Evolutionary conservation across 2,329 filamentous ascomycete genomes (phyloP).

Genomic region (Microsporum canis): DNA sequence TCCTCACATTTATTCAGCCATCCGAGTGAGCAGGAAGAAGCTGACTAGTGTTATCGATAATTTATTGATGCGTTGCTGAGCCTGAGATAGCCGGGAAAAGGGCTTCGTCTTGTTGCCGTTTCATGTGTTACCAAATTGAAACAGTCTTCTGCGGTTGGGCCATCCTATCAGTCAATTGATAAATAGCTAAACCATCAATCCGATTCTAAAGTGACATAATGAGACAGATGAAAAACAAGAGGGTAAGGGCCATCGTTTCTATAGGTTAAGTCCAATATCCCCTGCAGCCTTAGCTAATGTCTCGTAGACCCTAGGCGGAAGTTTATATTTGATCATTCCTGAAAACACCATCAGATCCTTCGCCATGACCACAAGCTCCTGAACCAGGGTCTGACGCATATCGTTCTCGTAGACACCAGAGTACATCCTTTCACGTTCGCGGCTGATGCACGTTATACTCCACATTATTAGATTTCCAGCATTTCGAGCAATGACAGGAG

Average conservation of each 20-base stretch:
- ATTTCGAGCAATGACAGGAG: slow-evolving; percentile 73
- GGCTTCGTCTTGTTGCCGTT: background rate
- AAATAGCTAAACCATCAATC: background rate
- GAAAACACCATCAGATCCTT: slow-evolving; percentile 90
- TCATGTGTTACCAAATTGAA: background rate
- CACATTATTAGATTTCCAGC: slow-evolving; percentile 87
- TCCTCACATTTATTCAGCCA: background rate
- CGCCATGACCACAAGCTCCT: slow-evolving; percentile 65
- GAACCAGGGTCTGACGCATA: slow-evolving; percentile 43
- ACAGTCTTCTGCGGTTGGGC: background rate
- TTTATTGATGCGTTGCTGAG: background rate
- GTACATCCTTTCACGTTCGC: slow-evolving; percentile 60
- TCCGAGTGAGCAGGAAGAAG: background rate
- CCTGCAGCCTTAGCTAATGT: slow-evolving; percentile 70
- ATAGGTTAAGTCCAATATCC: slow-evolving; percentile 40
- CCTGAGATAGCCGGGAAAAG: background rate
- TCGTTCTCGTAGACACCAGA: slow-evolving; percentile 57
- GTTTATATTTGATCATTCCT: slow-evolving; percentile 78
- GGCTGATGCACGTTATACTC: slow-evolving; percentile 77
- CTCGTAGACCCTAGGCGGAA: slow-evolving; percentile 80
- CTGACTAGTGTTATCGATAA: background rate
- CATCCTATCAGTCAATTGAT: background rate
- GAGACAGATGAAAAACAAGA: background rate
- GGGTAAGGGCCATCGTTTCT: background rate
- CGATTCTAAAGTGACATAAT: background rate